phyloP scores from a whole-genome alignment of 176 grass and related monocot genomes.

The Triticum urartu region DNA sequence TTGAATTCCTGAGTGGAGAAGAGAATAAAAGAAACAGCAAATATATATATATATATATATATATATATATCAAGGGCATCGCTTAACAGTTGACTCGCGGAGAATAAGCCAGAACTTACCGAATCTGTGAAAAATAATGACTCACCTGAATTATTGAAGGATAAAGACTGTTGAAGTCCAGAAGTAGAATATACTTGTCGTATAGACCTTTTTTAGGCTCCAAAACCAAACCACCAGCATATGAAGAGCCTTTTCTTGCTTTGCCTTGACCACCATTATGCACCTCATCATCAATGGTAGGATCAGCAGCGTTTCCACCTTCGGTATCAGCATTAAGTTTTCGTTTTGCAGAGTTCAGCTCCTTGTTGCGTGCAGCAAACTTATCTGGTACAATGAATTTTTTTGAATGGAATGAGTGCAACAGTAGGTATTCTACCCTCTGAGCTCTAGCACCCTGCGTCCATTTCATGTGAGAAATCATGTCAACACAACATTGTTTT shows the following conservation, averaged over 20 bases:
- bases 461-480: conserved; percentile 20
- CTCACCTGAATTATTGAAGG: conserved; percentile 97
- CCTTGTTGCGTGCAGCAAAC: conserved; percentile 56
- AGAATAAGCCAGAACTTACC: conserved; percentile 18
- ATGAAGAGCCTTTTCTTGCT: conserved; percentile 82
- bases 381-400: conserved; percentile 95
- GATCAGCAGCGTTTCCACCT: conserved; percentile 47
- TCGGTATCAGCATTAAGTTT: conserved; percentile 62
- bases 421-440: conserved; percentile 87
- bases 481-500: conserved; percentile 4
- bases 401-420: conserved; percentile 93
- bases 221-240: conserved; percentile 96
- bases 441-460: conserved; percentile 95
- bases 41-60: neutral
- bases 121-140: conserved; percentile 6
- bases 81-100: neutral
- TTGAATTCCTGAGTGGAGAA: conserved; percentile 73
- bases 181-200: conserved; percentile 91
- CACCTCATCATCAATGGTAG: conserved; percentile 50
- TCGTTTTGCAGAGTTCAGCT: conserved; percentile 60
- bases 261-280: conserved; percentile 66
- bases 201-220: conserved; percentile 98
- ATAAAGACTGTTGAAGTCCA: conserved; percentile 98
- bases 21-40: conserved; percentile 32
- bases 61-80: neutral